Base-by-base conservation (phyloP, 1,284 basidiomycete genomes). In the Ustilago crameri region DNA sequence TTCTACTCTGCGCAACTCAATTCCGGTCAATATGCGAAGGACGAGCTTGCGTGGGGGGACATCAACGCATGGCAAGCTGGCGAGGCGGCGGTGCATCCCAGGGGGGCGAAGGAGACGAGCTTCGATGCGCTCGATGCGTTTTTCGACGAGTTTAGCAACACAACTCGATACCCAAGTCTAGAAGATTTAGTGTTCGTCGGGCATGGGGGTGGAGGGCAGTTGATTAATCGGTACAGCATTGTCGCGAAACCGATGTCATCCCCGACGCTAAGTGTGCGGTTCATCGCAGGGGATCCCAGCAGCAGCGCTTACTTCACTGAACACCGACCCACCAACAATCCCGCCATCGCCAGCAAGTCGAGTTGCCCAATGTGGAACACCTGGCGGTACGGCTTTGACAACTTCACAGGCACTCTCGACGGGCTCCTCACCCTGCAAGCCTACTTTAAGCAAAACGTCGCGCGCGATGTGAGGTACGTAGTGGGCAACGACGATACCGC, bases 151-250 rank as follows among this genome's bases (percentile, higher is more conserved):
- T 80, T 83, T 34, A 35, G 56, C 35, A 62, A 81, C 50, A 20
- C 35, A 5, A 50, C 59, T 15, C 56, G 61, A 20, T 83, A 76
- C 47, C 79, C 80, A 0, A 38, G 22, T 14, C 37, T 83, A 44
- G 56, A 71, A 27, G 75, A 76, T n/a, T 49, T 83, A n/a, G 78
- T 78, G 9, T 61, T 81, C 38, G 76, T 82, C 12, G 81, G 81
- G 10, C 81, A 83, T 42, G 81, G 81, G 10, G 81, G 81, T n/a
- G 81, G 81, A 27, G 81, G 69, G 7, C 81, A 83, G 34, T 52
- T 82, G 12, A 76, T 79, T 45, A 75, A 77, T 41, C 61, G 81
- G 14, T 83, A 82, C 51, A 70, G 75, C 3, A 66, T 74, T 35
- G 70, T 82, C 5, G 78, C 79, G 4, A 73, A 75, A 49, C 56